Percentiles rank a stretch among this genome's conserved stretches.
phyloP scores from a whole-genome alignment of 306 rosid species.

The Medicago ruthenica region DNA sequence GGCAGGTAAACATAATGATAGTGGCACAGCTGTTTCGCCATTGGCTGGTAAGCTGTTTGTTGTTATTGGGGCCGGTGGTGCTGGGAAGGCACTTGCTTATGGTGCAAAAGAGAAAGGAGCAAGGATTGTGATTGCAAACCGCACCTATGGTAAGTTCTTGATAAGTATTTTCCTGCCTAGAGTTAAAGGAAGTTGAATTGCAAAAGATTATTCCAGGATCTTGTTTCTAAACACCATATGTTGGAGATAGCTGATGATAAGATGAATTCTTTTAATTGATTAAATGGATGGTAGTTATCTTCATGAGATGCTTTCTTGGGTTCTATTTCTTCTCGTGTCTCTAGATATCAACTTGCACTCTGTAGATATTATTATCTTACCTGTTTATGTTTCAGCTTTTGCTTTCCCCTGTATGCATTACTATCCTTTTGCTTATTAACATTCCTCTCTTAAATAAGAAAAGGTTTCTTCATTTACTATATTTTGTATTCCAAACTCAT shows the following conservation, averaged over 20 bases:
- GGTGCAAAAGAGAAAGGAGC: slow-evolving; percentile 97
- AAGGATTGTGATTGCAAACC: slow-evolving; percentile 88
- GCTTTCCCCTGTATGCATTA: slow-evolving; percentile 22
- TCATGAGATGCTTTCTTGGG: background rate
- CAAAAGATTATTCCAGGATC: slow-evolving; percentile 21
- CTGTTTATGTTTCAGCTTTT: background rate
- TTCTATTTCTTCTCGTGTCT: no score
- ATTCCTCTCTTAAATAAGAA: background rate
- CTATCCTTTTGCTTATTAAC: slow-evolving; percentile 15
- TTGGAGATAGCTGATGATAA: slow-evolving; percentile 31
- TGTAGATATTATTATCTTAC: no score
- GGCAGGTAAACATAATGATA: slow-evolving; percentile 53
- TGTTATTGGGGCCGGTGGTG: slow-evolving; percentile 98
- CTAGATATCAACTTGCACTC: no score
- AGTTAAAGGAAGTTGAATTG: slow-evolving; percentile 28
- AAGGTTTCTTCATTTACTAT: slow-evolving; percentile 15
- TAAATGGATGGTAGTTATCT: slow-evolving; percentile 26
- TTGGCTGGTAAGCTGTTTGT: slow-evolving; percentile 86
- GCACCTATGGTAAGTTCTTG: slow-evolving; percentile 74
- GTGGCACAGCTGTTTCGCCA: slow-evolving; percentile 59
- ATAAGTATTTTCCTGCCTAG: slow-evolving; percentile 32
- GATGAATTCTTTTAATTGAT: slow-evolving; percentile 28
- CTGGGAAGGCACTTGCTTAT: slow-evolving; percentile 93
- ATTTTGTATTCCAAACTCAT: slow-evolving; percentile 11
- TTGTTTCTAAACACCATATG: slow-evolving; percentile 20